Percentiles rank a stretch among this genome's conserved stretches.
These are phyloP conservation scores for Septoria linicola DNA, from an alignment of 2,329 filamentous ascomycete species.

Conservation along the genomic window DNA sequence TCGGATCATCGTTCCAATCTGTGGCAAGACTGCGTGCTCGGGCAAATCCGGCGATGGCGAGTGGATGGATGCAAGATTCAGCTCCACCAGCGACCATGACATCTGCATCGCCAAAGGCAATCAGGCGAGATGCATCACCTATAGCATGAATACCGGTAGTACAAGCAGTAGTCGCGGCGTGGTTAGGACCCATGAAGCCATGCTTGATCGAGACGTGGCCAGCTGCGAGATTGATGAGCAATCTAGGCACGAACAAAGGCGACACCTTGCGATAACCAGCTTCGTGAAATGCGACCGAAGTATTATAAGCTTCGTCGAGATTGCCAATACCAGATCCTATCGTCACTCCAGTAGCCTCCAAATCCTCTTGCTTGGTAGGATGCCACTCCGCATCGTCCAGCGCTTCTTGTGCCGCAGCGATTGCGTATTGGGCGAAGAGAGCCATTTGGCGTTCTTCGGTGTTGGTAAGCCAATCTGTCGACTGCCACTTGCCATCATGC, in stretches of 20 bases:
- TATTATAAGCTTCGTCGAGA: conserved; percentile 84
- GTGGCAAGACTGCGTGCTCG: conserved; percentile 83
- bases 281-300: conserved; percentile 71
- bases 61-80: conserved; percentile 92
- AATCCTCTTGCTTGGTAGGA: conserved; percentile 59
- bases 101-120: conserved; percentile 85
- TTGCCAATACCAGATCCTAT: conserved; percentile 95
- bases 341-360: conserved; percentile 81
- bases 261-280: conserved; percentile 89
- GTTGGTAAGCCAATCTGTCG: conserved; percentile 46
- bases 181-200: conserved; percentile 86
- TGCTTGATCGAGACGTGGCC: conserved; percentile 93
- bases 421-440: conserved; percentile 86
- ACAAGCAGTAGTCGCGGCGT: conserved; percentile 89
- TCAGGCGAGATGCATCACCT: conserved; percentile 89
- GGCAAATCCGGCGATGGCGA: conserved; percentile 89
- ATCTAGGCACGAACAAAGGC: conserved; percentile 86
- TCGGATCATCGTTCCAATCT: conserved; percentile 70
- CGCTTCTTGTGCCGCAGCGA: conserved; percentile 83
- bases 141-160: conserved; percentile 94
- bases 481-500: conserved; percentile 47
- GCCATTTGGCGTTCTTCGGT: conserved; percentile 77
- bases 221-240: conserved; percentile 91
- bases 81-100: conserved; percentile 96
- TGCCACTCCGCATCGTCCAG: conserved; percentile 78